Base-by-base conservation (phyloP, 805 yeast genomes). In the Priceomyces medius region DNA sequence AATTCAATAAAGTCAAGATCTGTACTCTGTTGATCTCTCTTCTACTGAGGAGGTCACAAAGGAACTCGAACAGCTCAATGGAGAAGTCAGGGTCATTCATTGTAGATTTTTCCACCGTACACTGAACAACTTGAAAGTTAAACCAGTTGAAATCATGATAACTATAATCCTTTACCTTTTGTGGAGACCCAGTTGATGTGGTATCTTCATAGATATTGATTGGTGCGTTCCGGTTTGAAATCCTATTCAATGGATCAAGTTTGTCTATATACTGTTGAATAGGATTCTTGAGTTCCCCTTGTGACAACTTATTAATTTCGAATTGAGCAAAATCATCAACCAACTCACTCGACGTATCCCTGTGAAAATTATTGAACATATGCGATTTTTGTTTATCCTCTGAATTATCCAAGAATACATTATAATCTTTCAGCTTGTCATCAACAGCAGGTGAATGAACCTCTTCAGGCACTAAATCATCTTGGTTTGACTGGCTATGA, bases 201-300 rank as follows among this genome's bases (percentile, higher is more conserved):
- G 44, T 41, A 46, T 72, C 77, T 36, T 70, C 70, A 38, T 55
- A 72, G n/a, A 72, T 71, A 8, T 55, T 40, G 16, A 72, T 69
- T 3, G 68, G 64, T 38, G 62, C 62, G 35, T 56, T 63, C 34
- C 53, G 56, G 32, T 51, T 61, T 2, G 74, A 59, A 10, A 68
- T 53, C 3, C 59, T 53, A 35, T 51, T 59, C 20, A 73, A 55
- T 2, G 78, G 78, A 46, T 73, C 77, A 0, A 69, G 56, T 42
- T 57, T 70, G 28, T 66, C 73, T 19, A 73, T 62, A 21, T 68
- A 54, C 2, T 50, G 40, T 41, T 70, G 69, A 7, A 71, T 56
- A 3, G 59, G 50, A 29, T 49, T 60, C 33, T 38, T 43, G 14
- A 34, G 38, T 23, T 31, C 24, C 5, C n/a, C 17, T 12, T 21